Base-by-base conservation (phyloP, 1,284 basidiomycete species). In the Irpex sp. region DNA sequence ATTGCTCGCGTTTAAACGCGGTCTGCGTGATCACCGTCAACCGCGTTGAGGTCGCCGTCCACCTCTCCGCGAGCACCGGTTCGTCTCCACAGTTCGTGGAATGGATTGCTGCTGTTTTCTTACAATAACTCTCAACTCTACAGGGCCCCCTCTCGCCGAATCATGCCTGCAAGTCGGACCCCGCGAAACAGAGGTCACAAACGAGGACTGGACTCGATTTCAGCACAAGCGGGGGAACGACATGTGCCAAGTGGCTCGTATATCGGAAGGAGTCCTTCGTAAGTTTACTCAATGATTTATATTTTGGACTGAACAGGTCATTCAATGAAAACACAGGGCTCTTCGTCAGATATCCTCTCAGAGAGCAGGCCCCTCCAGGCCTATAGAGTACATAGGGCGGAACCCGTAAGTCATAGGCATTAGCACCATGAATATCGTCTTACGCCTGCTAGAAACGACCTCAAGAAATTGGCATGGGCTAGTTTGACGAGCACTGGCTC, bases 1-100 rank as follows among this genome's bases (percentile, higher is more conserved):
- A 49, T 36, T 33, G 31, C 54, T 15, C 51, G 46, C 31, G 31
- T 33, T 39, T 53, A 55, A 17, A 58, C 62, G 61, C 56, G 31
- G 21, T 54, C 8, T 5, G 13, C 35, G 31, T 37, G 58, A 57
- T 13, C 55, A 47, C 39, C 37, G 43, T 37, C 39, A 26, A 33
- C 31, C 31, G 31, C 31, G 31, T 33, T 33, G 31, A 33, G 31
- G 5, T 33, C 31, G 31, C 31, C 31, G 31, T 33, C 6, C 31
- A 33, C 31, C 5, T 33, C 31, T 6, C 31, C 31, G 31, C 31
- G 31, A 6, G 31, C 31, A 33, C 31, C 31, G 31, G 31, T 33
- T 33, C 31, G 5, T 33, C 31, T 33, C 31, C 5, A 33, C 31
- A 6, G 31, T 33, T 33, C 31, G 31, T 33, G 31, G 6, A 33